phyloP scores from a whole-genome alignment of 805 yeast species.

The Tetrapisispora namnaoensis region DNA sequence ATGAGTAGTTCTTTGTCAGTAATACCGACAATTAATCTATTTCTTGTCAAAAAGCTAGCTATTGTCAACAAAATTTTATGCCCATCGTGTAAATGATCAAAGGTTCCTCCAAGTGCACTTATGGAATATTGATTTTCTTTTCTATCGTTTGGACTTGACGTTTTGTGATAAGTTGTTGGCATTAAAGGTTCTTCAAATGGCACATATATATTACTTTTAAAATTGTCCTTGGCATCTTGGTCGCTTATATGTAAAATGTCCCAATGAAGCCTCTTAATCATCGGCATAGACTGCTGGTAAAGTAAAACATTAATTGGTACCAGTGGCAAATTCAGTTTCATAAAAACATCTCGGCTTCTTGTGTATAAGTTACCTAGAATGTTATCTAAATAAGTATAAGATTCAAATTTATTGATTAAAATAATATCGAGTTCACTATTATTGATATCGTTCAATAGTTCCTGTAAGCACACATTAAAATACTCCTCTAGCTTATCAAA shows the following conservation, averaged over 20 bases:
- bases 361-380: slow-evolving; percentile 23
- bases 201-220: slow-evolving; percentile 1
- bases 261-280: slow-evolving; percentile 7
- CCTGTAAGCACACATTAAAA: slow-evolving; percentile 4
- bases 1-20: slow-evolving; percentile 65
- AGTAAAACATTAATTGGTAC: slow-evolving; percentile 18
- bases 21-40: slow-evolving; percentile 64
- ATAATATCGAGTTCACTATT: slow-evolving; percentile 14
- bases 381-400: slow-evolving; percentile 18
- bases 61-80: slow-evolving; percentile 77
- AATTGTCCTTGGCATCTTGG: not conserved
- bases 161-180: not conserved
- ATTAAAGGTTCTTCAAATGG: slow-evolving; percentile 1
- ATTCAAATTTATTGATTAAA: slow-evolving; percentile 11
- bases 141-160: not conserved
- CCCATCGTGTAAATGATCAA: slow-evolving; percentile 94
- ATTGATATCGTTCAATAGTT: not conserved
- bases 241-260: slow-evolving; percentile 13
- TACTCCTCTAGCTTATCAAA: slow-evolving; percentile 2
- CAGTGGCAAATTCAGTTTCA: slow-evolving; percentile 10
- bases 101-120: slow-evolving; percentile 86
- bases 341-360: slow-evolving; percentile 17
- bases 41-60: slow-evolving; percentile 50
- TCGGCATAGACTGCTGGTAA: slow-evolving; percentile 9
- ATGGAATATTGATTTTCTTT: slow-evolving; percentile 23